Percentiles rank a stretch among this genome's conserved stretches.
Conservation (phyloP, 192 early-diverging fungal genomes). For the Coemansia sp. region DNA sequence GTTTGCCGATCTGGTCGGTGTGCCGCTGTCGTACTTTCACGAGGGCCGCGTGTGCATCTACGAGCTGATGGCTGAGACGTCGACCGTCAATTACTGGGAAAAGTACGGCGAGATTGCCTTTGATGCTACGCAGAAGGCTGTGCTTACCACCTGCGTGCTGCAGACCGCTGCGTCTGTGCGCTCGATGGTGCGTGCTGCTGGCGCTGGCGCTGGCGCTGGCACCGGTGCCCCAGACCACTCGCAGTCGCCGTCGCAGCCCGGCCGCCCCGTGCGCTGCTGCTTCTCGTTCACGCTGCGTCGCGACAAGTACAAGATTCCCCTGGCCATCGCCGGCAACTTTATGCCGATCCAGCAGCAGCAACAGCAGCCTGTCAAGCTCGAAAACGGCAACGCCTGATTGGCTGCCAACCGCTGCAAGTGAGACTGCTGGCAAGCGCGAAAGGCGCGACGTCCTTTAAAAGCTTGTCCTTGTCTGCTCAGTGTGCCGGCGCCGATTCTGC, state of each 20-base stretch:
- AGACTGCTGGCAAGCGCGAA: too few relatives aligned
- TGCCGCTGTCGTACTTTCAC: constrained; percentile 76
- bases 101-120: constrained; percentile 98
- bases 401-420: too few relatives aligned
- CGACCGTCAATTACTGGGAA: constrained; percentile 97
- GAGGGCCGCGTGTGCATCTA: constrained; percentile 68
- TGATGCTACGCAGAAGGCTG: constrained; percentile 93
- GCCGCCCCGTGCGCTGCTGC: constrained; percentile 68
- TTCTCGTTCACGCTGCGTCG: constrained; percentile 95
- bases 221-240: constrained; percentile 17
- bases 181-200: constrained; percentile 19
- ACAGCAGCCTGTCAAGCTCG: not conserved
- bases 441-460: too few relatives aligned
- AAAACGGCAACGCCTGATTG: too few relatives aligned
- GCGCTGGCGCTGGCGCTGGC: constrained; percentile 7
- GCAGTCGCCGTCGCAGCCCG: constrained; percentile 37
- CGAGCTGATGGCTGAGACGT: constrained; percentile 86
- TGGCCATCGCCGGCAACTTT: constrained; percentile 71
- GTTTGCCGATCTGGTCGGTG: constrained; percentile 83
- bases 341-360: constrained; percentile 48
- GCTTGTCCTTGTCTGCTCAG: too few relatives aligned
- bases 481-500: too few relatives aligned
- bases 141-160: constrained; percentile 88
- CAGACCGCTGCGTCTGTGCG: constrained; percentile 38
- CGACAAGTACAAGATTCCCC: constrained; percentile 89